These are phyloP conservation scores for Pyronema omphalodes DNA, from an alignment of 495 filamentous ascomycete genomes.

Conservation along the genomic window DNA sequence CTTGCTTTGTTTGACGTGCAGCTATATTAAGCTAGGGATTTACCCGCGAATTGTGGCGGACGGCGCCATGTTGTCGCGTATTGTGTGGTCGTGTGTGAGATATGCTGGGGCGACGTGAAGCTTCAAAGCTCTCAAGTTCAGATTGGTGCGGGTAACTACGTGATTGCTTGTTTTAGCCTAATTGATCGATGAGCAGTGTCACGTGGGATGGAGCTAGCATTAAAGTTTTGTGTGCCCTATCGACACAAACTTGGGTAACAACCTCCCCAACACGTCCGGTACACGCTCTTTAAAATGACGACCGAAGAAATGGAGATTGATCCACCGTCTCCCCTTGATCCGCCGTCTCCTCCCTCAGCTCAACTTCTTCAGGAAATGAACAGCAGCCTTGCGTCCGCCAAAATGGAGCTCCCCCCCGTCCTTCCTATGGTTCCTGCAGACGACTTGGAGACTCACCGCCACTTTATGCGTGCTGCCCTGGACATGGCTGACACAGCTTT, in stretches of 20 bases:
- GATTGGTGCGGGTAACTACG: no score
- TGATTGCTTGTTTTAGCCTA: no score
- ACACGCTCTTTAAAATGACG: no score
- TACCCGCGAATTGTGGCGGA: not conserved
- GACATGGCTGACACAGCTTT: constrained; percentile 47
- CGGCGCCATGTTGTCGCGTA: not conserved
- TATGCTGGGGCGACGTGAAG: no score
- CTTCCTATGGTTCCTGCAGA: not conserved
- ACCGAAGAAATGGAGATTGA: no score
- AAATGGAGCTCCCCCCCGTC: not conserved
- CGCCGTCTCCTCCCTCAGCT: not conserved
- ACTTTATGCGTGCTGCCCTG: constrained; percentile 3
- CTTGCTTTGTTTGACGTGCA: not conserved
- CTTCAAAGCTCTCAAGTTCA: no score
- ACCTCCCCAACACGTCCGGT: no score
- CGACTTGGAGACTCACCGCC: not conserved
- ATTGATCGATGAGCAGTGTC: no score
- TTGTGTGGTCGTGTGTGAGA: not conserved
- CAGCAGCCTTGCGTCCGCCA: not conserved
- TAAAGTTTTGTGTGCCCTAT: no score
- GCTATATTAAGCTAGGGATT: not conserved
- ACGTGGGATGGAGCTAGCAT: no score
- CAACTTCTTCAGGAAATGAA: no score
- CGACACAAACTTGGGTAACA: no score
- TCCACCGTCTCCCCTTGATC: not conserved